These are phyloP conservation scores for Immersiella caudata DNA, from an alignment of 495 filamentous ascomycete species.

Conservation along the genomic window DNA sequence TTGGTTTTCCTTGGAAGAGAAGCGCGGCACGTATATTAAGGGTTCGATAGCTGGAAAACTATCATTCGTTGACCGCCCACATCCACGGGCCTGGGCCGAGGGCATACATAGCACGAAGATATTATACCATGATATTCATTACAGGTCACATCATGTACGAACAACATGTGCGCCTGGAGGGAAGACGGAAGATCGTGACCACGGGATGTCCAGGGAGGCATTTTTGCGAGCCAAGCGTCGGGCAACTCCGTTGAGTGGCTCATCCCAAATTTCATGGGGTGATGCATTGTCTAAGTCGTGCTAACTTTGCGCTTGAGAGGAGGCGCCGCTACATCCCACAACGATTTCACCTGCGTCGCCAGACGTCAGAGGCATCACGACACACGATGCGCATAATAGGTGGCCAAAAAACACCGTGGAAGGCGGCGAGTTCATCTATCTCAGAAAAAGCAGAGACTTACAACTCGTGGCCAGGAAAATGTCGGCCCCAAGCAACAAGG, in stretches of 20 bases:
- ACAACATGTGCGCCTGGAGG: not conserved
- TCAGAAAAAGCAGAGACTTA: not conserved
- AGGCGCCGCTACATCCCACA: too few relatives aligned
- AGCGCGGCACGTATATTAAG: conserved; percentile 12
- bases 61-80: not conserved
- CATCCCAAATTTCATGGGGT: not conserved
- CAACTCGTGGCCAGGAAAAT: not conserved
- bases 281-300: not conserved
- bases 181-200: not conserved
- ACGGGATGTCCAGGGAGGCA: not conserved
- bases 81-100: not conserved
- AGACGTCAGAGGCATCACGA: not conserved
- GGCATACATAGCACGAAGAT: not conserved
- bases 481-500: not conserved
- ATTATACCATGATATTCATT: not conserved
- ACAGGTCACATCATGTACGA: not conserved
- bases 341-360: too few relatives aligned
- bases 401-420: not conserved
- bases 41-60: not conserved
- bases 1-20: conserved; percentile 3
- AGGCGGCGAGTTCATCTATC: not conserved
- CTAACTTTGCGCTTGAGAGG: too few relatives aligned
- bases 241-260: not conserved
- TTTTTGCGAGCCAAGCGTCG: not conserved
- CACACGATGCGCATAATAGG: not conserved